Base-by-base conservation (phyloP, 805 yeast genomes). In the Brettanomyces sp. region DNA sequence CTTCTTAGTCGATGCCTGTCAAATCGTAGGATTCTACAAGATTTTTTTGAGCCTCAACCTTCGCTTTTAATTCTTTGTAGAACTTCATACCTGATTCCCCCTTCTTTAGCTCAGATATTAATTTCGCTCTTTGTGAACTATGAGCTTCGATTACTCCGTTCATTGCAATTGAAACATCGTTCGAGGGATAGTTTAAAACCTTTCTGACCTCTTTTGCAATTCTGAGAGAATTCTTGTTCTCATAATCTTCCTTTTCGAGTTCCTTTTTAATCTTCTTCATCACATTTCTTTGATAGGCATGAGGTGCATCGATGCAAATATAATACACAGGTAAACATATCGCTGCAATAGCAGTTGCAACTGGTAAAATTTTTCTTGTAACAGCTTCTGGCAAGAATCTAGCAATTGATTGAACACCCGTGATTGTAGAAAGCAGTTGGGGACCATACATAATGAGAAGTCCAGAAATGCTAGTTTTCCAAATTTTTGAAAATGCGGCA, bases 281-380 rank as follows among this genome's bases (percentile, higher is more conserved):
- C 48, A 88, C 74, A 47, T 89, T 89, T 52, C 88, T 71, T 18
- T 96, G 95, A 55, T 87, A 79, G 0, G 97, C 95, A 55, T 83
- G 77, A 3, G 97, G 97, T 12, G 95, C 78, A 62, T 93, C 98
- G 48, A 73, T 70, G 18, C 88, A 67, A 47, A 89, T 60, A 56
- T 85, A 88, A 37, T 58, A 60, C 6, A 54, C 47, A 11, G 67
- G 66, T 38, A 59, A 38, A 7, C 62, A 64, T 24, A 75, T 71
- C 5, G 70, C 52, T n/a, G 53, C 47, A 13, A 55, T 56, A 28
- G 58, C 24, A 4, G 61, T 47, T 1, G 58, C 59, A 23, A 58
- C 59, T 1, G 74, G 73, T 2, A 69, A 44, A 5, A 66, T 65
- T 30, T 51, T 50, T 24, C 53, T 46, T 22, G 52, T 47, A 9